These are phyloP conservation scores for Byssothecium circinans DNA, from an alignment of 2,329 filamentous ascomycete genomes.

Conservation along the genomic window DNA sequence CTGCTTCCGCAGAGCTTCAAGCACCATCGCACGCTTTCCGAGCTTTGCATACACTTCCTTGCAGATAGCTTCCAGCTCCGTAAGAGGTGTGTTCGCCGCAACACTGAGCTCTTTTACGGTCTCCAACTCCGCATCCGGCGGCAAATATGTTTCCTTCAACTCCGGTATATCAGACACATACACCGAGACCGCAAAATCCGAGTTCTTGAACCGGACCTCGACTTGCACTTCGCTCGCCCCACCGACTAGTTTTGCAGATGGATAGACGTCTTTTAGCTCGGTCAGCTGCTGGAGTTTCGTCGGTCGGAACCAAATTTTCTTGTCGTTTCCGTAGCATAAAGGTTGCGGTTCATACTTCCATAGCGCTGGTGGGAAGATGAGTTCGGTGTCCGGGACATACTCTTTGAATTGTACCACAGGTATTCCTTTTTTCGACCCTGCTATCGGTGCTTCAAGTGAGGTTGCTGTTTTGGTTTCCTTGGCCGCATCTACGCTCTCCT, in stretches of 20 bases:
- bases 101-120: slow-evolving; percentile 62
- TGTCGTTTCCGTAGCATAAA: slow-evolving; percentile 86
- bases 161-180: slow-evolving; percentile 91
- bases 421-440: slow-evolving; percentile 55
- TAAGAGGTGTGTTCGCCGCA: slow-evolving; percentile 87
- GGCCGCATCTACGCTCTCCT: slow-evolving; percentile 22
- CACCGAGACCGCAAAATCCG: slow-evolving; percentile 85
- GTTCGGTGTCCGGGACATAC: slow-evolving; percentile 84
- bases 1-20: slow-evolving; percentile 80
- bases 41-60: slow-evolving; percentile 65
- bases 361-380: slow-evolving; percentile 86
- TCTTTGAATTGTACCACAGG: slow-evolving; percentile 77
- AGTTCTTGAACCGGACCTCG: slow-evolving; percentile 94
- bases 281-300: slow-evolving; percentile 82
- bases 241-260: slow-evolving; percentile 89
- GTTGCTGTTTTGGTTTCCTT: slow-evolving; percentile 55
- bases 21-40: slow-evolving; percentile 38
- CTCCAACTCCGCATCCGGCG: slow-evolving; percentile 29
- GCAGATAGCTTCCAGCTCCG: slow-evolving; percentile 83
- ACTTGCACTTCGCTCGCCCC: slow-evolving; percentile 97
- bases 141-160: slow-evolving; percentile 63
- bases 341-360: slow-evolving; percentile 79
- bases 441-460: slow-evolving; percentile 42
- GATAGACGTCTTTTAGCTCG: slow-evolving; percentile 82
- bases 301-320: slow-evolving; percentile 89